phyloP scores from a whole-genome alignment of 768 basidiomycete species.

The Kwoniella botswanensis region DNA sequence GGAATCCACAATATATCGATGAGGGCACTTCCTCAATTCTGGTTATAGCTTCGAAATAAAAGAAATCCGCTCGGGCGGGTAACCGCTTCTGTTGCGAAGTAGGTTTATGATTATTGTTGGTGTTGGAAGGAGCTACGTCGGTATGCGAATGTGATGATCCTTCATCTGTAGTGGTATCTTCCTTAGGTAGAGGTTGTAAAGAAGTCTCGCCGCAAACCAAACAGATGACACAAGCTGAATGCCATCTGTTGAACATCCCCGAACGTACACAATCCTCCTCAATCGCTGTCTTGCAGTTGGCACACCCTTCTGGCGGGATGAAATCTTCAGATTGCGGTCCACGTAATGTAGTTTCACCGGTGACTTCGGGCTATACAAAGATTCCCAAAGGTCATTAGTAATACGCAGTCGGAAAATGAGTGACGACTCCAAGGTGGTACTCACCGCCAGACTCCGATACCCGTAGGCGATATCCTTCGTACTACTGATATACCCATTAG shows the following conservation, averaged over 20 bases:
- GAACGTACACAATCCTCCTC: conserved; percentile 96
- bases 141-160: conserved; percentile 26
- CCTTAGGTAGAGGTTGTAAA: conserved; percentile 61
- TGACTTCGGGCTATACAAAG: conserved; percentile 45
- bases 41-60: conserved; percentile 66
- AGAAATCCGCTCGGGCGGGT: conserved; percentile 78
- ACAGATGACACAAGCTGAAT: conserved; percentile 91
- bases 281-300: conserved; percentile 84
- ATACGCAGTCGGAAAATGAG: background rate
- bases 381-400: background rate
- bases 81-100: conserved; percentile 71
- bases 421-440: conserved; percentile 56
- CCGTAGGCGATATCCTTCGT: conserved; percentile 90
- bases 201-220: conserved; percentile 74
- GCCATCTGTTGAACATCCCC: conserved; percentile 97
- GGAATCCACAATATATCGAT: conserved; percentile 76
- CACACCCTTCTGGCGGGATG: conserved; percentile 72
- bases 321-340: conserved; percentile 48
- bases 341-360: conserved; percentile 56
- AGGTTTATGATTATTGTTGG: conserved; percentile 18
- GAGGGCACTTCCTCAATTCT: conserved; percentile 25
- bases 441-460: conserved; percentile 90
- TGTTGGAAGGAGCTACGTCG: conserved; percentile 47
- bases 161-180: conserved; percentile 57
- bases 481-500: conserved; percentile 66